A percentile compares a stretch with the other conserved stretches of the same genome.
Evolutionary conservation across 805 yeast genomes (phyloP).

Genomic region (Candida endomychidarum): DNA sequence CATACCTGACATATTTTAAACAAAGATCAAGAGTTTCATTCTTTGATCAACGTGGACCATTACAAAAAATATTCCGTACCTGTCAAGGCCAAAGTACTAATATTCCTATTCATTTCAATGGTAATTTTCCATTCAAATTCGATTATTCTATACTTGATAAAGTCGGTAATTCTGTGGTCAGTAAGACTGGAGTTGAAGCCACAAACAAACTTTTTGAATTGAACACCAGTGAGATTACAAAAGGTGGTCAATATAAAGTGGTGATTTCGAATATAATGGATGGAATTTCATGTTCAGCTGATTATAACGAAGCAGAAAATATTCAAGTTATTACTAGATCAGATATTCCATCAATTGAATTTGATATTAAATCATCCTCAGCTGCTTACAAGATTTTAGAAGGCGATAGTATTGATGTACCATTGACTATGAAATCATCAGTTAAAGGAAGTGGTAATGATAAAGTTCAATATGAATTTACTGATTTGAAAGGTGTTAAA

Average conservation of each 20-base stretch:
- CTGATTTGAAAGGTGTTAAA: slow-evolving; percentile 12
- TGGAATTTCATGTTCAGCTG: slow-evolving; percentile 76
- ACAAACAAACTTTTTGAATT: slow-evolving; percentile 19
- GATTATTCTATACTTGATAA: slow-evolving; percentile 64
- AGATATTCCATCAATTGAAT: slow-evolving; percentile 56
- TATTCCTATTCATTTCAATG: slow-evolving; percentile 64
- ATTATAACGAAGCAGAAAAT: slow-evolving; percentile 51
- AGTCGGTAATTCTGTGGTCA: slow-evolving; percentile 3
- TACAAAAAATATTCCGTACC: slow-evolving; percentile 19
- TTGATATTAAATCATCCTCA: slow-evolving; percentile 22
- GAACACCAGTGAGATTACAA: slow-evolving; percentile 53
- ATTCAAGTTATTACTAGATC: slow-evolving; percentile 62
- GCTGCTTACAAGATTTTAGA: slow-evolving; percentile 49
- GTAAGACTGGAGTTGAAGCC: slow-evolving; percentile 4
- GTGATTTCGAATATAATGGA: slow-evolving; percentile 68
- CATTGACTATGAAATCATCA: slow-evolving; percentile 42
- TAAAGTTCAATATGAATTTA: slow-evolving; percentile 31
- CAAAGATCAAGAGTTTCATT: slow-evolving; percentile 55
- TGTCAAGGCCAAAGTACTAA: slow-evolving; percentile 30
- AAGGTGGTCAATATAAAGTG: slow-evolving; percentile 75
- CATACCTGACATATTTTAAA: slow-evolving; percentile 69
- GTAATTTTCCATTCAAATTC: slow-evolving; percentile 76
- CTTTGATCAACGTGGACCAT: slow-evolving; percentile 17
- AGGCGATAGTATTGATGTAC: slow-evolving; percentile 59
- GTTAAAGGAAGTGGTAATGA: slow-evolving; percentile 30